Evolutionary conservation across 2,329 filamentous ascomycete genomes (phyloP).

Genomic region (Fusarium sulawesiense): DNA sequence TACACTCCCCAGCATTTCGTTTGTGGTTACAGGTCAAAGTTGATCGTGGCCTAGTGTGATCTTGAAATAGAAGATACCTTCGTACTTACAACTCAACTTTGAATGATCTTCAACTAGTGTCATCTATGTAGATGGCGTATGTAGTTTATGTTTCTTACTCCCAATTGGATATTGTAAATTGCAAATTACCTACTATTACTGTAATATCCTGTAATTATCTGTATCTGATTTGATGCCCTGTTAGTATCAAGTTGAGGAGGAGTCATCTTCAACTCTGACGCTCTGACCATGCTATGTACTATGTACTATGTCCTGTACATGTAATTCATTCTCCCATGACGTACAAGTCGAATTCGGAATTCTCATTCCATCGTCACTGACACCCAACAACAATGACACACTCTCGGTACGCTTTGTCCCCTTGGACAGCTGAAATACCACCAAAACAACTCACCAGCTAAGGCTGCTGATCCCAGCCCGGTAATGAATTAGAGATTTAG

Average conservation of each 20-base stretch:
- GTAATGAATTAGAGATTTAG: constrained; percentile 16
- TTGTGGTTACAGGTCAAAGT: not conserved
- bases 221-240: not conserved
- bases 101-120: not conserved
- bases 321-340: constrained; percentile 8
- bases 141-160: not conserved
- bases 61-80: not conserved
- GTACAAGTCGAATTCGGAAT: not conserved
- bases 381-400: constrained; percentile 8
- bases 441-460: constrained; percentile 29
- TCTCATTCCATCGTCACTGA: constrained; percentile 1
- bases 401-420: constrained; percentile 17
- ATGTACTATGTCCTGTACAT: not conserved
- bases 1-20: not conserved
- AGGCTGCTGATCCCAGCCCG: constrained; percentile 33
- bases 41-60: not conserved
- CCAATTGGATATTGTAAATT: not conserved
- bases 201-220: not conserved
- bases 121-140: not conserved
- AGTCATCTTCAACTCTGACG: not conserved
- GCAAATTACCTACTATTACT: not conserved
- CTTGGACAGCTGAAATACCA: constrained; percentile 45
- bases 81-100: not conserved
- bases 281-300: not conserved
- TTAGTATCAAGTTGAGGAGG: not conserved